phyloP scores from a whole-genome alignment of 2,329 filamentous ascomycete genomes.

The Exophiala calicioides region DNA sequence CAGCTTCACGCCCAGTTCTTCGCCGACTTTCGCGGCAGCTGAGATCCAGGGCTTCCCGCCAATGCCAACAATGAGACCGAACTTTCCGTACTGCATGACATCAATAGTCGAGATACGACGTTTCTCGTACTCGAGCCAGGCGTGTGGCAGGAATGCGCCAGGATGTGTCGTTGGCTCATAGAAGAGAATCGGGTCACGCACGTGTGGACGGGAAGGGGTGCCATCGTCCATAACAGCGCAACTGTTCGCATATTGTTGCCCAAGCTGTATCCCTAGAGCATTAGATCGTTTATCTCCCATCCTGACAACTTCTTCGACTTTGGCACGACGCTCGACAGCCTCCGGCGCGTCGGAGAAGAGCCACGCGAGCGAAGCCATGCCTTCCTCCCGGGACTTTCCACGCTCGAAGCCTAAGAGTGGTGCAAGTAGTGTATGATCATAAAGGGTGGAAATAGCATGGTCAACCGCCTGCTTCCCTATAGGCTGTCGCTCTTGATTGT shows the following conservation, averaged over 20 bases:
- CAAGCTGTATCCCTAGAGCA: conserved; percentile 11
- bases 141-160: conserved; percentile 37
- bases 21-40: conserved; percentile 46
- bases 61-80: conserved; percentile 55
- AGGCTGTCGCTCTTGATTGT: conserved; percentile 42
- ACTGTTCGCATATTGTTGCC: conserved; percentile 23
- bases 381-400: conserved; percentile 14
- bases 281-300: conserved; percentile 18
- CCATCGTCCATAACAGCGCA: conserved; percentile 32
- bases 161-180: conserved; percentile 36
- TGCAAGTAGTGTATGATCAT: too few species aligned
- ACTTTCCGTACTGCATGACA: conserved; percentile 57
- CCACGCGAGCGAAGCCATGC: conserved; percentile 9
- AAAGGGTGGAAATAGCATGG: too few species aligned
- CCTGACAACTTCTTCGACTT: conserved; percentile 19
- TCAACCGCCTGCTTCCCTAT: conserved; percentile 32
- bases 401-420: conserved; percentile 17
- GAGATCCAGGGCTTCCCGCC: conserved; percentile 57
- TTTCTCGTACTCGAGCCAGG: conserved; percentile 34
- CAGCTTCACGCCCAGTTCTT: conserved; percentile 49
- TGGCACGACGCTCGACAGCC: conserved; percentile 17
- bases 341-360: neutral
- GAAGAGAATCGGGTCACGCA: conserved; percentile 30
- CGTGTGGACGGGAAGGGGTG: conserved; percentile 33
- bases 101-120: conserved; percentile 53